Evolutionary conservation across 768 basidiomycete species (phyloP).

Genomic region (Sistotremastrum suecicum): DNA sequence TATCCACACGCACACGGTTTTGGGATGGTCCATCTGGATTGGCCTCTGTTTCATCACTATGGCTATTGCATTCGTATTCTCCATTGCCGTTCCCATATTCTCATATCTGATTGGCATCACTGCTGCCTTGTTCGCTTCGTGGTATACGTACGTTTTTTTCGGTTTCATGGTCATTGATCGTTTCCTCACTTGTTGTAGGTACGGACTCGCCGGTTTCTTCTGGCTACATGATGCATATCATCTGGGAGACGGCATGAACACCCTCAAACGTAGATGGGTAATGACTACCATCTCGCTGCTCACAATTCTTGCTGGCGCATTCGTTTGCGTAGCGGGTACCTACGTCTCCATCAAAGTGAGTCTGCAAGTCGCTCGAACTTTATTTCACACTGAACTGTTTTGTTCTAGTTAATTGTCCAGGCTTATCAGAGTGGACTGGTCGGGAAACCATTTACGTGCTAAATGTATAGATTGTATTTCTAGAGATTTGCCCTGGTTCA

Average conservation of each 20-base stretch:
- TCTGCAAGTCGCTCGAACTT: background rate
- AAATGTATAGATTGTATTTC: background rate
- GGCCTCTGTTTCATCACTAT: constrained; percentile 26
- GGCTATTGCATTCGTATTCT: constrained; percentile 31
- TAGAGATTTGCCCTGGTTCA: no score
- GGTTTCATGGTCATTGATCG: constrained; percentile 12
- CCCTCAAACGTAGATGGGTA: constrained; percentile 18
- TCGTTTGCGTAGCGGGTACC: constrained; percentile 38
- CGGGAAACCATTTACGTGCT: constrained; percentile 34
- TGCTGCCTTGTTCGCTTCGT: constrained; percentile 40
- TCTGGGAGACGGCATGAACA: constrained; percentile 22
- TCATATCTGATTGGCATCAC: constrained; percentile 39
- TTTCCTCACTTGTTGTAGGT: constrained; percentile 2
- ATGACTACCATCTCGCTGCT: constrained; percentile 24
- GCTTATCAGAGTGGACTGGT: constrained; percentile 29
- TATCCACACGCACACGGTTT: constrained; percentile 33
- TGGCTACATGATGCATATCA: constrained; percentile 37
- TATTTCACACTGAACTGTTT: background rate
- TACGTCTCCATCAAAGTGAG: constrained; percentile 37
- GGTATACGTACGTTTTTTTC: constrained; percentile 42
- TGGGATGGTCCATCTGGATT: constrained; percentile 37
- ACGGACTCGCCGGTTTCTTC: constrained; percentile 22
- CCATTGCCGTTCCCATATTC: constrained; percentile 39
- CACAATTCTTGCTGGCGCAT: constrained; percentile 33
- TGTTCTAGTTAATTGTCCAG: constrained; percentile 27